phyloP scores from a whole-genome alignment of 1,139 yeast species.

The Torulaspora pretoriensis region DNA sequence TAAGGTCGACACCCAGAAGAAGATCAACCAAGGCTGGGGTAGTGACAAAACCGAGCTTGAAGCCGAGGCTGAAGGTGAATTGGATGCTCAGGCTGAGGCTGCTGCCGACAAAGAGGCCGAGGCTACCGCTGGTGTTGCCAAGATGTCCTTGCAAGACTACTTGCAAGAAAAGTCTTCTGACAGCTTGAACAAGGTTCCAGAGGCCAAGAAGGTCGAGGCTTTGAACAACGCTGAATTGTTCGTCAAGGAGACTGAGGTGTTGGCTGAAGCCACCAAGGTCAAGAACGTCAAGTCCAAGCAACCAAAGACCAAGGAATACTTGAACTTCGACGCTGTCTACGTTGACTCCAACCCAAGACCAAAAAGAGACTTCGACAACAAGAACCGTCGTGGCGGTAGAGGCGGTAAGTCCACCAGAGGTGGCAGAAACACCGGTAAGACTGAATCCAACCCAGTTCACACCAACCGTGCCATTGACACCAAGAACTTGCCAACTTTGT shows the following conservation, averaged over 20 bases:
- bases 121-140: conserved; percentile 43
- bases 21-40: conserved; percentile 83
- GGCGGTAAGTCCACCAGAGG: conserved; percentile 21
- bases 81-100: conserved; percentile 41
- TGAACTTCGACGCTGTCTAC: conserved; percentile 63
- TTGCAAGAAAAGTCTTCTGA: conserved; percentile 51
- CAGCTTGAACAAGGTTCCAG: conserved; percentile 43
- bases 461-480: conserved; percentile 38
- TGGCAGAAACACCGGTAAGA: conserved; percentile 32
- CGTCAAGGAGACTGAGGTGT: conserved; percentile 54
- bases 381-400: conserved; percentile 38
- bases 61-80: conserved; percentile 47
- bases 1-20: conserved; percentile 80
- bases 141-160: conserved; percentile 61
- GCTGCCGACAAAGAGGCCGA: conserved; percentile 52
- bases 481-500: conserved; percentile 55
- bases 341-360: conserved; percentile 44
- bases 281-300: conserved; percentile 62
- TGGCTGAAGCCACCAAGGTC: conserved; percentile 51
- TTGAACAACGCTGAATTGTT: conserved; percentile 50
- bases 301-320: conserved; percentile 62
- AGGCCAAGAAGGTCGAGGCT: conserved; percentile 43
- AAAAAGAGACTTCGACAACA: conserved; percentile 32
- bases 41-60: conserved; percentile 56
- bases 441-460: conserved; percentile 30